These are phyloP conservation scores for Neurospora intermedia DNA, from an alignment of 495 filamentous ascomycete genomes.

Conservation along the genomic window DNA sequence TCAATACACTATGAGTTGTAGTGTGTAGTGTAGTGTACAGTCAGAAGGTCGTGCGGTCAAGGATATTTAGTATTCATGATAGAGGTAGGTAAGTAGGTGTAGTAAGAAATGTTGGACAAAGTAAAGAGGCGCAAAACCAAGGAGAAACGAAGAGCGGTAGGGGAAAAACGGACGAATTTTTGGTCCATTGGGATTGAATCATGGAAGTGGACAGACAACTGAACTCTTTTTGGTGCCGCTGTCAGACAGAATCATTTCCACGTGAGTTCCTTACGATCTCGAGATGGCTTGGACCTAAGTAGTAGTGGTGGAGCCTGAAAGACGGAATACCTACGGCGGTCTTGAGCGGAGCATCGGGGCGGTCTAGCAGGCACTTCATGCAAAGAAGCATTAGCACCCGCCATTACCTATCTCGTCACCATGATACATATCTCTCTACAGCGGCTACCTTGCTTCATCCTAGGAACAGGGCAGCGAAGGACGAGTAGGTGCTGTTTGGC, in stretches of 20 bases:
- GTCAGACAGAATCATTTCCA: background rate
- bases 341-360: background rate
- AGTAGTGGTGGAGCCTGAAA: background rate
- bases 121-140: background rate
- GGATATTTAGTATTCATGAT: background rate
- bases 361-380: background rate
- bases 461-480: too few relatives aligned
- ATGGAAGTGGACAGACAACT: background rate
- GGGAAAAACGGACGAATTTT: background rate
- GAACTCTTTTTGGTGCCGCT: background rate
- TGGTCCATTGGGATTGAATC: background rate
- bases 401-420: too few relatives aligned
- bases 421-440: too few relatives aligned
- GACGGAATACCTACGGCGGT: background rate
- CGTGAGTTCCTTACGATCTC: background rate
- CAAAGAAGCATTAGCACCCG: too few relatives aligned
- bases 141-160: background rate
- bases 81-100: background rate
- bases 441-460: too few relatives aligned
- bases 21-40: too few relatives aligned
- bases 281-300: background rate
- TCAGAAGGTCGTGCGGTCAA: background rate
- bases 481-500: too few relatives aligned
- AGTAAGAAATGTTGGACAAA: background rate
- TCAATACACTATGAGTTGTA: too few relatives aligned